phyloP scores from a whole-genome alignment of 805 yeast species.

The Teunomyces kruisii region DNA sequence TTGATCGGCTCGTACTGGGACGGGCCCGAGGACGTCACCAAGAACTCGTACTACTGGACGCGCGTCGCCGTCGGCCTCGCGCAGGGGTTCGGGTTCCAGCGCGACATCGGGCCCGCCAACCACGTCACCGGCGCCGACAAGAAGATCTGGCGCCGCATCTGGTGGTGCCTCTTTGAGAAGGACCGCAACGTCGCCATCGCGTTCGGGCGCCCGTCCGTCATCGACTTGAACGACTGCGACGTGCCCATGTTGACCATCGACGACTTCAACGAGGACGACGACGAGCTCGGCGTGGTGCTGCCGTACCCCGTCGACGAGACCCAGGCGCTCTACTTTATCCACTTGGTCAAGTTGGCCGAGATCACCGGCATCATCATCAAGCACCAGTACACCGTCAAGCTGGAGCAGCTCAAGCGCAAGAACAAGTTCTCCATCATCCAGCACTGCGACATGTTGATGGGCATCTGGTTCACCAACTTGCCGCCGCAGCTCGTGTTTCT shows the following conservation, averaged over 20 bases:
- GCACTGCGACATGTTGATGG: conserved; percentile 76
- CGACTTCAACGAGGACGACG: conserved; percentile 59
- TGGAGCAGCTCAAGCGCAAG: conserved; percentile 52
- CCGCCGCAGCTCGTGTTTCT: conserved; percentile 64
- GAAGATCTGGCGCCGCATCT: conserved; percentile 61
- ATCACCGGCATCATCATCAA: conserved; percentile 67
- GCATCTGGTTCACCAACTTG: conserved; percentile 68
- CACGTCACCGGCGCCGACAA: conserved; percentile 37
- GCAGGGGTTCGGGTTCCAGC: conserved; percentile 75
- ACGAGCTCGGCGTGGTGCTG: conserved; percentile 32
- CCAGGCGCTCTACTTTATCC: conserved; percentile 59
- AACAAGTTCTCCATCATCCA: conserved; percentile 47
- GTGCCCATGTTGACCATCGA: conserved; percentile 68
- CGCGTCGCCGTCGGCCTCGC: conserved; percentile 69
- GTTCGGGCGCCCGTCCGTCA: conserved; percentile 68
- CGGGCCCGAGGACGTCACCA: conserved; percentile 66
- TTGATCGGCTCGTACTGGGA: conserved; percentile 72
- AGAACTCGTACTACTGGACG: conserved; percentile 68
- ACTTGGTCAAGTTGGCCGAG: conserved; percentile 64
- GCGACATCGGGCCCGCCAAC: conserved; percentile 47
- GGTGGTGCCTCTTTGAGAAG: conserved; percentile 77
- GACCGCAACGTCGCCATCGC: conserved; percentile 71
- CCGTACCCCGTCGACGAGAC: conserved; percentile 47
- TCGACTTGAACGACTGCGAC: conserved; percentile 72
- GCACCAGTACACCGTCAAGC: conserved; percentile 69